These are phyloP conservation scores for Amphichorda felina DNA, from an alignment of 2,329 filamentous ascomycete species.

Conservation along the genomic window DNA sequence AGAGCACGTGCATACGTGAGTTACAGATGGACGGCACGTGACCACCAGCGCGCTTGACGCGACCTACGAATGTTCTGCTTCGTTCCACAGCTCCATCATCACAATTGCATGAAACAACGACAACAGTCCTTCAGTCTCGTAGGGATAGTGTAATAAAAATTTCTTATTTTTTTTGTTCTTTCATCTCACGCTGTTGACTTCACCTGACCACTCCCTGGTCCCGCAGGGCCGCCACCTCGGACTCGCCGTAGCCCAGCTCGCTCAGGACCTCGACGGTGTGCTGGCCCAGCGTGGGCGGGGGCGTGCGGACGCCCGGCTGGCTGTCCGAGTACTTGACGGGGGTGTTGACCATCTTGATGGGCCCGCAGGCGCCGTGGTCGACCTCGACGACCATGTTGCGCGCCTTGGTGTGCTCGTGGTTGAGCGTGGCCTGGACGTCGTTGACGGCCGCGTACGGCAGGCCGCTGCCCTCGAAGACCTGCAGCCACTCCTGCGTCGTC, in stretches of 20 bases:
- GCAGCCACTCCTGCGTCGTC: conserved; percentile 82
- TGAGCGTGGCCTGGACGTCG: conserved; percentile 74
- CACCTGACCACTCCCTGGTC: conserved; percentile 54
- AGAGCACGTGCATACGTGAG: too few species aligned
- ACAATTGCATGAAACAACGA: too few species aligned
- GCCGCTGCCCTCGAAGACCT: conserved; percentile 76
- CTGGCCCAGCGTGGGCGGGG: conserved; percentile 77
- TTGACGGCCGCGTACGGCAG: conserved; percentile 92
- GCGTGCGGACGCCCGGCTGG: conserved; percentile 60
- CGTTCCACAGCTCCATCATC: too few species aligned
- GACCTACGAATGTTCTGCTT: too few species aligned
- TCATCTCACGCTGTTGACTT: conserved; percentile 8
- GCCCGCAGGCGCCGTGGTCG: conserved; percentile 71
- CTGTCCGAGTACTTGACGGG: conserved; percentile 89
- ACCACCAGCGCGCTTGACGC: too few species aligned
- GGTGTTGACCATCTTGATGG: conserved; percentile 83
- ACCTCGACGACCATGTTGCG: conserved; percentile 84
- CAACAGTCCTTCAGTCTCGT: too few species aligned
- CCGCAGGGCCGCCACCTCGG: conserved; percentile 50
- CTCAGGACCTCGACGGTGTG: conserved; percentile 70
- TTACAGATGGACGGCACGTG: too few species aligned
- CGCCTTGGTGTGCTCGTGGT: conserved; percentile 74
- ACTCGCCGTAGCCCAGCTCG: conserved; percentile 46
- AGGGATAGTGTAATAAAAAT: too few species aligned
- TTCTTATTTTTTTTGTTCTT: too few species aligned